phyloP scores from a whole-genome alignment of 495 filamentous ascomycete species.

The Lentithecium fluviatile region DNA sequence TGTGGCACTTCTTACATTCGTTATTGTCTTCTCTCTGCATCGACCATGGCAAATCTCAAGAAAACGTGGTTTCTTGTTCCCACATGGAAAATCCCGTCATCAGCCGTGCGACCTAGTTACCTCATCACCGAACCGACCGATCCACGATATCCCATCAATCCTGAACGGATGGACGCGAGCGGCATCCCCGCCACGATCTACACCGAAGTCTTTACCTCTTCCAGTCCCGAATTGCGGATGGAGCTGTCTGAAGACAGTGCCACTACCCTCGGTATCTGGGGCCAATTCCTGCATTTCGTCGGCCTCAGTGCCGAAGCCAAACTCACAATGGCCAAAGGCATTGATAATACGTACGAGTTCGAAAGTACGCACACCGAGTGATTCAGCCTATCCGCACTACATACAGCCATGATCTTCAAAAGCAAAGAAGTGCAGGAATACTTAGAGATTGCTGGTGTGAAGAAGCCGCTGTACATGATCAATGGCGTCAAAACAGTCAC shows the following conservation, averaged over 20 bases:
- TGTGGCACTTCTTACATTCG: no score
- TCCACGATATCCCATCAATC: constrained; percentile 5
- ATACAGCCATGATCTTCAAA: no score
- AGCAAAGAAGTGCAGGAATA: no score
- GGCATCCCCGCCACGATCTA: not conserved
- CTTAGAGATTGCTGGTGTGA: no score
- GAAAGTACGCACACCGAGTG: not conserved
- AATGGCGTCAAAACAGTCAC: no score
- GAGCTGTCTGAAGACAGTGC: not conserved
- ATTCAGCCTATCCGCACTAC: no score
- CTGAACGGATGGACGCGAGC: not conserved
- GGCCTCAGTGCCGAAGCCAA: not conserved
- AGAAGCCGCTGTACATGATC: no score
- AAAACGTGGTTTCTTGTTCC: not conserved
- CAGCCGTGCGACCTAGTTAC: not conserved
- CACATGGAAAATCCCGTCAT: not conserved
- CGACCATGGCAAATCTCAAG: constrained; percentile 1
- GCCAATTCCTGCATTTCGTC: not conserved
- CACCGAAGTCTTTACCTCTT: not conserved
- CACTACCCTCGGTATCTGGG: not conserved
- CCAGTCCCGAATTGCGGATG: not conserved
- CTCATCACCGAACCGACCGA: not conserved
- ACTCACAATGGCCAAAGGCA: not conserved
- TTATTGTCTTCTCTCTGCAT: not conserved
- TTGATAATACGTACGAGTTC: not conserved